These are phyloP conservation scores for Claviceps humidiphila DNA, from an alignment of 2,329 filamentous ascomycete genomes.

Conservation along the genomic window DNA sequence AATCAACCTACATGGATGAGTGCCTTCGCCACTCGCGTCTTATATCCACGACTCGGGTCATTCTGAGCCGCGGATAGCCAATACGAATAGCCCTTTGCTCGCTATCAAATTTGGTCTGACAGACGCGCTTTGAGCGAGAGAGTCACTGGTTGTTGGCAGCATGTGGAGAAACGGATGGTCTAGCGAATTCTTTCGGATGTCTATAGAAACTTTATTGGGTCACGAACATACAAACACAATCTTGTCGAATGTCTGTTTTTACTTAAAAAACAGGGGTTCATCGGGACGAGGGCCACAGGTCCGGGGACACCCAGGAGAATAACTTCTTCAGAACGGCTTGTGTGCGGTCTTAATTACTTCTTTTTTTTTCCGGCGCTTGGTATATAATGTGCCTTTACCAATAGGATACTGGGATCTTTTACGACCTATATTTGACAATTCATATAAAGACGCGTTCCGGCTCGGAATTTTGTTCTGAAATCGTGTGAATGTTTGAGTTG, in stretches of 20 bases:
- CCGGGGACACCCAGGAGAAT: neutral
- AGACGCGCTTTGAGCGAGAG: too few species aligned
- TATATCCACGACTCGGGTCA: neutral
- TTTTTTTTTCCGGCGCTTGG: slow-evolving; percentile 7
- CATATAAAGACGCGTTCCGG: slow-evolving; percentile 10
- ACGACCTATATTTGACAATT: slow-evolving; percentile 11
- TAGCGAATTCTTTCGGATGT: slow-evolving; percentile 17
- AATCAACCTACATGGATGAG: slow-evolving; percentile 26
- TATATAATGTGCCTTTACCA: slow-evolving; percentile 21
- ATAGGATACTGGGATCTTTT: slow-evolving; percentile 14
- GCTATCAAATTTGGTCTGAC: too few species aligned
- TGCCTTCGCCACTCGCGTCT: slow-evolving; percentile 9
- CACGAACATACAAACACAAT: slow-evolving; percentile 21
- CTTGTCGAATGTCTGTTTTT: neutral
- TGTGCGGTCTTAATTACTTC: slow-evolving; percentile 4
- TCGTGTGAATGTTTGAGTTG: too few species aligned
- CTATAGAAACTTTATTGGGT: slow-evolving; percentile 21
- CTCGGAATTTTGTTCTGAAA: too few species aligned
- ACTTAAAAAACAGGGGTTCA: slow-evolving; percentile 11
- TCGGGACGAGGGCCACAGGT: neutral
- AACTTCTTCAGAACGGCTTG: slow-evolving; percentile 3
- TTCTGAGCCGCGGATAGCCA: neutral
- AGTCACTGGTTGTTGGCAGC: too few species aligned
- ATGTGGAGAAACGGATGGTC: slow-evolving; percentile 4
- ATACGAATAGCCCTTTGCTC: too few species aligned